Conservation (phyloP, 2,329 filamentous ascomycete species). For the Stagonosporopsis cucurbitacearum region DNA sequence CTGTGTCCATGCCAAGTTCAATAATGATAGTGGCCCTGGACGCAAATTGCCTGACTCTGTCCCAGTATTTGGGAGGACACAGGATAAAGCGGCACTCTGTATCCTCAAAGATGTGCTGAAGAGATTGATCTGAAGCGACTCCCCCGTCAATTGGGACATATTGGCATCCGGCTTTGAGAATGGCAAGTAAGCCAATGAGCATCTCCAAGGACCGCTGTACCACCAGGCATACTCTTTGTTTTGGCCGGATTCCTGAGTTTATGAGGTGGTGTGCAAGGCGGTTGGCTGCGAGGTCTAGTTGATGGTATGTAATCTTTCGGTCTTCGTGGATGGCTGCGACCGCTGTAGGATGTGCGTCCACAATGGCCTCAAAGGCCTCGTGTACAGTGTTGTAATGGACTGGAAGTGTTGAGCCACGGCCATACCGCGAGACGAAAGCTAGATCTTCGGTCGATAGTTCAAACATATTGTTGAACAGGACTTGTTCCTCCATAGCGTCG, state of each 20-base stretch:
- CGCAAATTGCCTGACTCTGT: slow-evolving; percentile 33
- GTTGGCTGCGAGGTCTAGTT: slow-evolving; percentile 41
- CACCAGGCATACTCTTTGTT: slow-evolving; percentile 60
- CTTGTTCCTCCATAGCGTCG: slow-evolving; percentile 20
- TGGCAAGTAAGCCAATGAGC: slow-evolving; percentile 63
- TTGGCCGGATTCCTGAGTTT: slow-evolving; percentile 33
- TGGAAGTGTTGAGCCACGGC: slow-evolving; percentile 27
- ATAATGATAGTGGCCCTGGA: slow-evolving; percentile 26
- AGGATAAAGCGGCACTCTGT: slow-evolving; percentile 55
- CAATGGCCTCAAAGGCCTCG: slow-evolving; percentile 38
- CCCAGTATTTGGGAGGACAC: slow-evolving; percentile 52
- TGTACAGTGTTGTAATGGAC: slow-evolving; percentile 32
- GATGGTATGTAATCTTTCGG: slow-evolving; percentile 37
- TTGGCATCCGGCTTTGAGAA: slow-evolving; percentile 65
- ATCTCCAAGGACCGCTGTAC: slow-evolving; percentile 63
- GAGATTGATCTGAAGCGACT: slow-evolving; percentile 39
- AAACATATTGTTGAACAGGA: slow-evolving; percentile 23
- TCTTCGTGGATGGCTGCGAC: slow-evolving; percentile 33
- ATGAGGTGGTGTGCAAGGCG: slow-evolving; percentile 43
- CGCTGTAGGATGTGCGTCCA: slow-evolving; percentile 28
- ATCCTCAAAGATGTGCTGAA: slow-evolving; percentile 59
- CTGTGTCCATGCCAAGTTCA: slow-evolving; percentile 30
- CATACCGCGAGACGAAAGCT: slow-evolving; percentile 30
- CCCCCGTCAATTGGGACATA: slow-evolving; percentile 67
- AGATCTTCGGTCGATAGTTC: slow-evolving; percentile 29